phyloP scores from a whole-genome alignment of 805 yeast species.

The Naumovozyma castellii region DNA sequence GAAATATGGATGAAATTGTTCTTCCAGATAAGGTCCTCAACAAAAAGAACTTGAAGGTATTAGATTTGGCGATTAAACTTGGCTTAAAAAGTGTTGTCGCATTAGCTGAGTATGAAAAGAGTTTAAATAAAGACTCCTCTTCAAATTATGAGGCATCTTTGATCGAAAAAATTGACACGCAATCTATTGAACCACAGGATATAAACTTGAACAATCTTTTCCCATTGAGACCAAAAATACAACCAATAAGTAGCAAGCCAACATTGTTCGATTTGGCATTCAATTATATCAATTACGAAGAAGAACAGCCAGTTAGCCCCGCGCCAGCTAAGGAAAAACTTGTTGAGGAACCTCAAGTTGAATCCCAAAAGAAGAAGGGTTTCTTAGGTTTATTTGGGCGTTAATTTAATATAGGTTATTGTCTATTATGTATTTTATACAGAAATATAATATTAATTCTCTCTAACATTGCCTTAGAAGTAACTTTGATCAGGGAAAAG shows the following conservation, averaged over 20 bases:
- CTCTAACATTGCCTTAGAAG: no score
- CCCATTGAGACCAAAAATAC: constrained; percentile 33
- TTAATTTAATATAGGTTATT: constrained; percentile 7
- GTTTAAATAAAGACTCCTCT: constrained; percentile 6
- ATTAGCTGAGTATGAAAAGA: constrained; percentile 30
- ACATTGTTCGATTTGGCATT: constrained; percentile 85
- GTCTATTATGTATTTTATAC: constrained; percentile 6
- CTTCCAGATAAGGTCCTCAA: constrained; percentile 19
- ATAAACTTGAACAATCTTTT: constrained; percentile 20
- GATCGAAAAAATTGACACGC: constrained; percentile 31
- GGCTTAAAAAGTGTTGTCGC: constrained; percentile 26
- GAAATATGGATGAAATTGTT: constrained; percentile 6
- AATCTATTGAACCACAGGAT: constrained; percentile 13
- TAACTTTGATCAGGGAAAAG: no score
- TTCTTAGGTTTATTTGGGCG: constrained; percentile 69
- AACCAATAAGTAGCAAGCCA: constrained; percentile 71
- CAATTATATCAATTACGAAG: constrained; percentile 58
- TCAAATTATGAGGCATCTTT: constrained; percentile 23
- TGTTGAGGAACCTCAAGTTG: constrained; percentile 20
- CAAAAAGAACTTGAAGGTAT: constrained; percentile 37
- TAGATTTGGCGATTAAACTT: constrained; percentile 38
- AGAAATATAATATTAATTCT: no score
- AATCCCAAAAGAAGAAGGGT: constrained; percentile 43
- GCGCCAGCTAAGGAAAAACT: constrained; percentile 4
- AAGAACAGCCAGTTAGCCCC: constrained; percentile 8